phyloP scores from a whole-genome alignment of 2,329 filamentous ascomycete species.

The Monosporascus sp. region DNA sequence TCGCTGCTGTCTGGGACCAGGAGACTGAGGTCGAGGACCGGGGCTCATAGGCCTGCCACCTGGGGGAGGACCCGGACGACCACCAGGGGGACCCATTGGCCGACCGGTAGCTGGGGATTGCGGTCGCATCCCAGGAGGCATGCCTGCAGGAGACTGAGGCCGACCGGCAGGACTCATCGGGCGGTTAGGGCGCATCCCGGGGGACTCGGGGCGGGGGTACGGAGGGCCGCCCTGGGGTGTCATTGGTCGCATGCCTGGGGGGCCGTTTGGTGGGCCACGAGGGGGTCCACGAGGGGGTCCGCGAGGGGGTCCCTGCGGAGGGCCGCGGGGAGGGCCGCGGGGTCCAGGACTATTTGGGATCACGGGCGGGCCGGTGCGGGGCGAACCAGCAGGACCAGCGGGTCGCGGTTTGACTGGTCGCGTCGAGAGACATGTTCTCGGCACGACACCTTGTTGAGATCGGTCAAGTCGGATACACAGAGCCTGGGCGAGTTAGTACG shows the following conservation, averaged over 20 bases:
- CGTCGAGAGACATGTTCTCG: constrained; percentile 87
- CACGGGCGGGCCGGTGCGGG: constrained; percentile 48
- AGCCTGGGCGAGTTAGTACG: constrained; percentile 50
- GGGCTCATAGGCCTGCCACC: constrained; percentile 25
- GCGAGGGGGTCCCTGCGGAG: constrained; percentile 18
- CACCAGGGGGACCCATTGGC: constrained; percentile 22
- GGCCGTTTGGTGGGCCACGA: constrained; percentile 26
- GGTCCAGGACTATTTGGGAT: constrained; percentile 32
- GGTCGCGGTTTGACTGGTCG: constrained; percentile 83
- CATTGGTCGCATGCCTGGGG: constrained; percentile 33
- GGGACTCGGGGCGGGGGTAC: constrained; percentile 29
- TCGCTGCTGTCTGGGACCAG: constrained; percentile 31
- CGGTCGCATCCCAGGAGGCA: constrained; percentile 23
- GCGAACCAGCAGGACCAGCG: constrained; percentile 37
- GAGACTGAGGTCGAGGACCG: constrained; percentile 39
- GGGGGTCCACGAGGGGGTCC: constrained; percentile 24
- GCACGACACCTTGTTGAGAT: constrained; percentile 86
- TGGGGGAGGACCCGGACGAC: constrained; percentile 17
- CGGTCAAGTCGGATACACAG: constrained; percentile 88
- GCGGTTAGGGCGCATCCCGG: constrained; percentile 25
- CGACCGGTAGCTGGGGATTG: constrained; percentile 32
- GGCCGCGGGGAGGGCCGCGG: constrained; percentile 21
- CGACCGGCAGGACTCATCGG: constrained; percentile 22
- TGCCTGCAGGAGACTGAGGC: constrained; percentile 27
- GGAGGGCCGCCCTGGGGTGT: constrained; percentile 32